These are phyloP conservation scores for Xylaria intraflava DNA, from an alignment of 495 filamentous ascomycete species.

Conservation along the genomic window DNA sequence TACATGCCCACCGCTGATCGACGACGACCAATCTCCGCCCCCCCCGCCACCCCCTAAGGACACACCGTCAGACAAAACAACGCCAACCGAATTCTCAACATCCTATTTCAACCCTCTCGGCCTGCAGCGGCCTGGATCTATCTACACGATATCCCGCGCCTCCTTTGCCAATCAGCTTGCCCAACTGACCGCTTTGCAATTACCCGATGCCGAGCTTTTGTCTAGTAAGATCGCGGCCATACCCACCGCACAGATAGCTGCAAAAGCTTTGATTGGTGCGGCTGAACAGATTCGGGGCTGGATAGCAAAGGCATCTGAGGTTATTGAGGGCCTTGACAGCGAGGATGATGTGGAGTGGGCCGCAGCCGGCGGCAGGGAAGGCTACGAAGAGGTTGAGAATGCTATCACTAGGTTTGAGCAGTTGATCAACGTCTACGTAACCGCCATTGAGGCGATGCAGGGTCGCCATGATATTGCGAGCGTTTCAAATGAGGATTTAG, in stretches of 20 bases:
- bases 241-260: constrained; percentile 69
- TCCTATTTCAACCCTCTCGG: constrained; percentile 49
- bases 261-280: constrained; percentile 67
- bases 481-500: constrained; percentile 61
- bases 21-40: constrained; percentile 32
- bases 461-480: constrained; percentile 65
- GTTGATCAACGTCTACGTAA: constrained; percentile 82
- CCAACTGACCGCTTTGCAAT: constrained; percentile 69
- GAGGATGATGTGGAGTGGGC: constrained; percentile 98
- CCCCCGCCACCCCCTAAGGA: constrained; percentile 45
- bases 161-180: constrained; percentile 89
- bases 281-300: constrained; percentile 87
- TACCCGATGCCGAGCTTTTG: constrained; percentile 75
- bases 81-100: constrained; percentile 33
- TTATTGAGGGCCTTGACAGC: constrained; percentile 75
- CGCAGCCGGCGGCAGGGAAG: constrained; percentile 83
- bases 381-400: constrained; percentile 79
- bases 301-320: constrained; percentile 84
- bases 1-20: constrained; percentile 22
- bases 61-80: constrained; percentile 32
- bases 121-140: constrained; percentile 59
- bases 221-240: constrained; percentile 76
- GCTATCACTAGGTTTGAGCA: constrained; percentile 80
- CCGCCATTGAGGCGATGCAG: constrained; percentile 84
- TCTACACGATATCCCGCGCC: constrained; percentile 80